Evolutionary conservation across 495 filamentous ascomycete species (phyloP), one percentile per base, ranked within the genome.

Genomic region (Neurospora tetraspora): DNA sequence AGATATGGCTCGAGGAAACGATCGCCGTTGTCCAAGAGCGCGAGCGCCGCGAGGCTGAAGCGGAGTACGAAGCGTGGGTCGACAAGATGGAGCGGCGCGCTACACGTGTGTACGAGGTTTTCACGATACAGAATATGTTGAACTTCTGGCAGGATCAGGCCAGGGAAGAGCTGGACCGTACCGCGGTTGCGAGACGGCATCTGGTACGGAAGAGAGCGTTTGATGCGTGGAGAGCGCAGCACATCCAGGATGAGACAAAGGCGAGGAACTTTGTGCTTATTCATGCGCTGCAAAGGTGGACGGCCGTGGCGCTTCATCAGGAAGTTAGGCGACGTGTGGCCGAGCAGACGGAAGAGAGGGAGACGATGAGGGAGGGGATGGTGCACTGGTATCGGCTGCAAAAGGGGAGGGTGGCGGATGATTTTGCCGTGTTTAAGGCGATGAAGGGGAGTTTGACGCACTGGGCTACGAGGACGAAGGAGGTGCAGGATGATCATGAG

Each of bases 221-320:
- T 77, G 89, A 90, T 73, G 88, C 89, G 6, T 96, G 93, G 93
- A 86, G 88, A 18, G 88, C 90, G 69, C 89, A 94, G 70, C 94
- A 92, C 14, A 85, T 87, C 11, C 87, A 91, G 69, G 92, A 94
- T 76, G 89, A 92, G 72, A 74, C 90, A 43, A 94, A 94, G 79
- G 89, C 91, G 10, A 88, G 88, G 40, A 87, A 89, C 27, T 91
- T 91, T 71, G 82, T 88, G 16, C 74, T 91, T 6, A 83, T 83
- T 47, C 87, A 89, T 34, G 70, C 70, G 4, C 73, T 81, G 12
- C 74, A 81, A 47, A 76, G 61, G 72, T 81, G 79, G 79, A 71
- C 47, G 38, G 74, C 78, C 47, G 73, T 73, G 38, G 59, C 74
- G 1, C 76, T 81, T 4, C 73, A 77, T 68, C 76, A 77, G 59